Evolutionary conservation across 75 land plant genomes (phyloP), one percentile per base, ranked within the genome.

Genomic region (Pseudotsuga menziesii): DNA sequence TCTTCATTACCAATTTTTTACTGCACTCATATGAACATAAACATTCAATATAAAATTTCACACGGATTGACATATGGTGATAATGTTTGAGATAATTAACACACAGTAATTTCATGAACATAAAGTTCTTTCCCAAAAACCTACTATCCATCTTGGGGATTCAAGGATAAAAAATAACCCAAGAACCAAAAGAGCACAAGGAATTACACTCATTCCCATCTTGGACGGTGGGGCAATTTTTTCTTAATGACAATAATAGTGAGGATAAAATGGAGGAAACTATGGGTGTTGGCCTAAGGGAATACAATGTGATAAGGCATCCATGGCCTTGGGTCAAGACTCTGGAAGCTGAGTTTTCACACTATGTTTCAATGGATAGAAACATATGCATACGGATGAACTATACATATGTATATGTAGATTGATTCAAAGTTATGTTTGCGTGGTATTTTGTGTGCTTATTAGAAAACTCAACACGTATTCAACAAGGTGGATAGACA

Each of bases 141-240:
- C 74, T 82, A 96, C 97, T 90, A 96, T 82, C 97, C 98, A 96
- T 27, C 98, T 83, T 66, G 98, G 98, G 77, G 94, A 93, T 82
- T 96, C 97, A 48, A 94, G 97, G 66, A 93, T 87, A 83, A 16
- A 89, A 57, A 96, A 90, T 26, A 96, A 83, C 5, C 92, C 94
- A 67, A 90, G 82, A 60, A 93, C 80, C 74, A 96, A 79, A n/a
- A 90, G 78, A 52, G 84, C 74, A 76, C 92, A 89, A 2, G 98
- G 97, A 73, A 91, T 61, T 36, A 88, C 81, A 57, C 98, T 85
- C 92, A 95, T 75, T 81, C 90, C 4, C 62, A 77, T n/a, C 71
- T 95, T 48, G 98, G 98, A 1, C 87, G n/a, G n/a, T 95, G 1
- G 89, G 91, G 41, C 83, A 78, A 36, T 91, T 79, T 57, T 91